Conservation (phyloP, 352 stramenopile genomes). For the Albugo candida region DNA sequence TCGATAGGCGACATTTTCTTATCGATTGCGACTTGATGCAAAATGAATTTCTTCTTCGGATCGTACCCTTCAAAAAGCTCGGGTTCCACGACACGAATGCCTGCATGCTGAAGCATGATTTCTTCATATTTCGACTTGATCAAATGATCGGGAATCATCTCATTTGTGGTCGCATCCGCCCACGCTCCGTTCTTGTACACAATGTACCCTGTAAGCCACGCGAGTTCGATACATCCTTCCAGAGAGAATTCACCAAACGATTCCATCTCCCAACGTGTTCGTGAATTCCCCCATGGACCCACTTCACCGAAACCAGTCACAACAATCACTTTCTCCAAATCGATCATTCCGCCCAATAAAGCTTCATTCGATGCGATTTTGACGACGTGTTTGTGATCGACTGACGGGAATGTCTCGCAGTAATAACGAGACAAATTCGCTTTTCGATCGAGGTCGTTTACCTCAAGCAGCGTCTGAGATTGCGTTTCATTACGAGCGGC, state of each 20-base stretch:
- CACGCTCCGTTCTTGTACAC: constrained; percentile 64
- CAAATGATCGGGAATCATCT: constrained; percentile 48
- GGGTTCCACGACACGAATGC: constrained; percentile 72
- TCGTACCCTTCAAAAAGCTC: constrained; percentile 79
- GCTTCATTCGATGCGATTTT: constrained; percentile 12
- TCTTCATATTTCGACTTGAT: constrained; percentile 74
- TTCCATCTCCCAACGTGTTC: constrained; percentile 82
- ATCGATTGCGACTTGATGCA: constrained; percentile 76
- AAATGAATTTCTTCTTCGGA: constrained; percentile 68
- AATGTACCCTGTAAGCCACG: constrained; percentile 71
- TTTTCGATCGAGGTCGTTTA: neutral
- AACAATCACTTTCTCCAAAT: constrained; percentile 67
- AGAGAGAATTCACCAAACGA: constrained; percentile 78
- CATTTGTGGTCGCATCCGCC: constrained; percentile 66
- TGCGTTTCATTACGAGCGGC: neutral
- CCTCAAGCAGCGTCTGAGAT: neutral
- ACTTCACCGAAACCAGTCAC: constrained; percentile 77
- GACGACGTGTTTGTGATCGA: constrained; percentile 19
- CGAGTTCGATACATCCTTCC: constrained; percentile 76
- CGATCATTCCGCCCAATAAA: constrained; percentile 49
- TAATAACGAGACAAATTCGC: constrained; percentile 56
- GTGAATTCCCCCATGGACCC: constrained; percentile 66
- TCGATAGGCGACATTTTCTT: constrained; percentile 80
- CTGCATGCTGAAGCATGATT: constrained; percentile 48
- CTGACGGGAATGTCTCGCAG: constrained; percentile 38